A percentile compares a stretch with the other conserved stretches of the same genome.
Evolutionary conservation across 805 yeast species (phyloP).

Genomic region (Zygosaccharomyces siamensis): DNA sequence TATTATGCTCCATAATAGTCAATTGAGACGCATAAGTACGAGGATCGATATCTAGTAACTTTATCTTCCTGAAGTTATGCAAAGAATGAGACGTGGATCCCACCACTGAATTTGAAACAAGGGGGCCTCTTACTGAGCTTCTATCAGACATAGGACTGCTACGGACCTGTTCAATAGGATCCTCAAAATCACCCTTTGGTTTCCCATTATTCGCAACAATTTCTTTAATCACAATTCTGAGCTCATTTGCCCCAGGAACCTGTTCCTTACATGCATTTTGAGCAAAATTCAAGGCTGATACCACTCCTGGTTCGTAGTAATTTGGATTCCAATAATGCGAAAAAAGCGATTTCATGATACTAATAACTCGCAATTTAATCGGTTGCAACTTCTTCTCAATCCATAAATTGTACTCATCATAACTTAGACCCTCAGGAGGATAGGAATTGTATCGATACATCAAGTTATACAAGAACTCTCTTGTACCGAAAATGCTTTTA

Average conservation of each 20-base stretch:
- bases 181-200: constrained; percentile 9
- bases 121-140: neutral
- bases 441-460: constrained; percentile 61
- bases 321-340: constrained; percentile 66
- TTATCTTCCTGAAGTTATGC: constrained; percentile 38
- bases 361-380: constrained; percentile 59
- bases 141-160: neutral
- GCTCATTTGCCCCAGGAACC: constrained; percentile 42
- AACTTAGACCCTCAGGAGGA: constrained; percentile 85
- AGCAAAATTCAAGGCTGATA: constrained; percentile 39
- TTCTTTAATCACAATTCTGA: constrained; percentile 38
- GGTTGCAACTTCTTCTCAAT: constrained; percentile 62
- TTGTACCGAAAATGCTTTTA: constrained; percentile 64
- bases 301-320: constrained; percentile 46
- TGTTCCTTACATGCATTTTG: constrained; percentile 38
- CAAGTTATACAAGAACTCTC: constrained; percentile 54
- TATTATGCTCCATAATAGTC: constrained; percentile 68
- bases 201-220: constrained; percentile 24
- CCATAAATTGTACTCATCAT: constrained; percentile 79
- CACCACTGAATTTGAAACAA: neutral
- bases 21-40: constrained; percentile 78
- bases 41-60: constrained; percentile 63
- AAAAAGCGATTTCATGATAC: constrained; percentile 60
- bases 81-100: constrained; percentile 13
- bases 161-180: neutral